Conservation (phyloP, 768 basidiomycete genomes). For the Omphalotus guepiniiformis region DNA sequence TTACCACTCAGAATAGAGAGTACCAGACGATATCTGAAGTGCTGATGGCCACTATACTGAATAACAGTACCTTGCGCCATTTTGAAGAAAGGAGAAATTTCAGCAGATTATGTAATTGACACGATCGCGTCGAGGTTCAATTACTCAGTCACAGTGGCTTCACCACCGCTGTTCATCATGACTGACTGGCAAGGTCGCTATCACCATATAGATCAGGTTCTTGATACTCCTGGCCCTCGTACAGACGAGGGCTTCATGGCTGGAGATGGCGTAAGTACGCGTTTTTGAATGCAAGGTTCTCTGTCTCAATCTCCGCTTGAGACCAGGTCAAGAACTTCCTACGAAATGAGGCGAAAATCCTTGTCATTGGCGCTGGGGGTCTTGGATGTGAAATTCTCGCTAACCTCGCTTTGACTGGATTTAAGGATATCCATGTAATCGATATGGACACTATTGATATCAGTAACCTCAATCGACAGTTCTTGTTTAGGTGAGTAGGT, state of each 20-base stretch:
- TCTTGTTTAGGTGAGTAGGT: constrained; percentile 79
- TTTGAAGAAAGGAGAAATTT: constrained; percentile 12
- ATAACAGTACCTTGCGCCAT: constrained; percentile 44
- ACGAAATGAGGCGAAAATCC: constrained; percentile 79
- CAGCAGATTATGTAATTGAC: not conserved
- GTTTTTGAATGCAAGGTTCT: constrained; percentile 4
- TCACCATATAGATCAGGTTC: constrained; percentile 79
- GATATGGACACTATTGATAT: constrained; percentile 99
- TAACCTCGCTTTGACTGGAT: constrained; percentile 92
- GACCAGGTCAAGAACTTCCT: constrained; percentile 89
- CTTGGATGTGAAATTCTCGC: constrained; percentile 97
- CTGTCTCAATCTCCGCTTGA: not conserved
- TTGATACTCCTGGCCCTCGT: constrained; percentile 84
- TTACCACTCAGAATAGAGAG: constrained; percentile 90
- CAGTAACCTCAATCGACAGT: constrained; percentile 97
- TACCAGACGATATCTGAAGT: constrained; percentile 80
- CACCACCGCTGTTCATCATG: not conserved
- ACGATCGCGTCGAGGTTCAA: not conserved
- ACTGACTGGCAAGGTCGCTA: constrained; percentile 46
- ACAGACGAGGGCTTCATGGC: constrained; percentile 82
- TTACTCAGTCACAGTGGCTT: not conserved
- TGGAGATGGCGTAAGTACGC: constrained; percentile 63
- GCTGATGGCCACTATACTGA: constrained; percentile 75
- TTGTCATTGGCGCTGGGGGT: constrained; percentile 97
- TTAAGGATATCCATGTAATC: constrained; percentile 98